phyloP scores from a whole-genome alignment of 768 basidiomycete genomes.

The Boletus sp. region DNA sequence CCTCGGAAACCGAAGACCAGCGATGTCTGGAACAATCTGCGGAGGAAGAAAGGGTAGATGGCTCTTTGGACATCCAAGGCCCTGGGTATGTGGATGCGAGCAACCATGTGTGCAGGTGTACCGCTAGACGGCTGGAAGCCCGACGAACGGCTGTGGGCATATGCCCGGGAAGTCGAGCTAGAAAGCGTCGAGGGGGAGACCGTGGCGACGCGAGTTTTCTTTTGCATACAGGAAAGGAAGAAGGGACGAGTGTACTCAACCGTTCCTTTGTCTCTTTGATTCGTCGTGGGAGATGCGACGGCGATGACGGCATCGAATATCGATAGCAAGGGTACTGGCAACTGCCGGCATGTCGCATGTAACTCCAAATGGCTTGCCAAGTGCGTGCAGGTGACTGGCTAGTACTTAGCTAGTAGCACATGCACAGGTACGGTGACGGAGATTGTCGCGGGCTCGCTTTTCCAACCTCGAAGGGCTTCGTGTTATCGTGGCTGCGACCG shows the following conservation, averaged over 20 bases:
- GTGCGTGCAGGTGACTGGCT: background rate
- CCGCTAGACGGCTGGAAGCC: too few species aligned
- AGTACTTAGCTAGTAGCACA: too few species aligned
- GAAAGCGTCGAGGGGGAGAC: background rate
- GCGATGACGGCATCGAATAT: background rate
- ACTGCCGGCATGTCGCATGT: background rate
- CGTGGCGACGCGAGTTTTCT: background rate
- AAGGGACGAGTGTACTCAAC: background rate
- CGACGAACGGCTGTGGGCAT: background rate
- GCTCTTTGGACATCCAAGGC: too few species aligned
- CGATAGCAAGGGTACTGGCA: too few species aligned
- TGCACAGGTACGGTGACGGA: background rate
- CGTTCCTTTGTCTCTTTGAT: background rate
- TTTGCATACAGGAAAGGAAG: background rate
- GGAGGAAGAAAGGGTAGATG: background rate
- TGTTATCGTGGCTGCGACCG: background rate
- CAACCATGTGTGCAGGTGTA: too few species aligned
- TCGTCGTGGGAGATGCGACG: background rate
- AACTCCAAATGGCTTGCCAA: background rate
- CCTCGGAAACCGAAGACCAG: background rate
- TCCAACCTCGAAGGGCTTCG: background rate
- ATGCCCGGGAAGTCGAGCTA: too few species aligned
- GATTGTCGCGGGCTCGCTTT: background rate
- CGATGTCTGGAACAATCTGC: background rate
- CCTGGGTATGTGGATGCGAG: background rate